Conservation (phyloP, 371 early-diverging fungal species). For the Rhizopus stolonifer region DNA sequence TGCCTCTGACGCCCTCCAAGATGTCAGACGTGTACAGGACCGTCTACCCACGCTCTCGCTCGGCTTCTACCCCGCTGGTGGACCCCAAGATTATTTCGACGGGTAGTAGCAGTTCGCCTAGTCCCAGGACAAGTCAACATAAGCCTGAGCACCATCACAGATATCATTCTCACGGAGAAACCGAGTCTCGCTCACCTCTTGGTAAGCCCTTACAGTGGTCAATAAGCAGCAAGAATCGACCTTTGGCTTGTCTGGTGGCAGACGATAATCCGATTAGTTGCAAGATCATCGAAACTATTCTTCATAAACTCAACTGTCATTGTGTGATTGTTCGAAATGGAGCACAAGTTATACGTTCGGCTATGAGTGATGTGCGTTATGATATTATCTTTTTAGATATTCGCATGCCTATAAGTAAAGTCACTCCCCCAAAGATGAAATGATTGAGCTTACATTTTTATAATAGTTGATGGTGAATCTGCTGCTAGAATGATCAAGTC, state of each 20-base stretch:
- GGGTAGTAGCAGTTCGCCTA: not conserved
- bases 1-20: slow-evolving; percentile 25
- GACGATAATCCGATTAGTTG: slow-evolving; percentile 91
- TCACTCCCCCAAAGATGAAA: no score
- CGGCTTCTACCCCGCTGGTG: slow-evolving; percentile 22
- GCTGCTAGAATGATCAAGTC: slow-evolving; percentile 94
- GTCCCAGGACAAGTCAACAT: not conserved
- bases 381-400: slow-evolving; percentile 93
- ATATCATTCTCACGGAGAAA: not conserved
- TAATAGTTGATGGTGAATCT: slow-evolving; percentile 80
- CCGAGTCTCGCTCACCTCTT: slow-evolving; percentile 3
- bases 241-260: slow-evolving; percentile 69
- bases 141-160: not conserved
- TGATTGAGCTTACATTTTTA: not conserved
- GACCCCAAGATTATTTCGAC: slow-evolving; percentile 2
- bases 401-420: slow-evolving; percentile 89
- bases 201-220: slow-evolving; percentile 7
- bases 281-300: slow-evolving; percentile 85
- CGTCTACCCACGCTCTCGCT: slow-evolving; percentile 12
- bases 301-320: slow-evolving; percentile 70
- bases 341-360: slow-evolving; percentile 86
- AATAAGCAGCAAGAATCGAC: slow-evolving; percentile 7
- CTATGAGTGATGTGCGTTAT: slow-evolving; percentile 86
- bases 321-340: slow-evolving; percentile 88
- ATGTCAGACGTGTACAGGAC: slow-evolving; percentile 21